Base-by-base conservation (phyloP, 805 yeast genomes). In the Schizosaccharomyces japonicus region DNA sequence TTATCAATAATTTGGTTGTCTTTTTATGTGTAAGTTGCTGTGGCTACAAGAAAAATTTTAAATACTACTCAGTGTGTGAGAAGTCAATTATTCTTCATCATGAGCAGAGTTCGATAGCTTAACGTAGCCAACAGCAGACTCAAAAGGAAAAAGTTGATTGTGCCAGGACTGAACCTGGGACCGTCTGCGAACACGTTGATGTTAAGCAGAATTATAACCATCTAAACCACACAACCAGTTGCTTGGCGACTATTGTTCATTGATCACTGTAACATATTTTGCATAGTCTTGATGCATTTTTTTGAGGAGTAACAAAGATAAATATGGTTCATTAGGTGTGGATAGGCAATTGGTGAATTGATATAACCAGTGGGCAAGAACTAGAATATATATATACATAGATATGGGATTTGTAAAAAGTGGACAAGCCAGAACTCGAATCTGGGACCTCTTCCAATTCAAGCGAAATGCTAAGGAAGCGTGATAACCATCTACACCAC, bases 91-190 rank as follows among this genome's bases (percentile, higher is more conserved):
- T n/a, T n/a, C n/a, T n/a, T n/a, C n/a, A n/a, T n/a, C n/a, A n/a
- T n/a, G n/a, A n/a, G n/a, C n/a, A n/a, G n/a, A n/a, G n/a, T n/a
- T n/a, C n/a, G n/a, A n/a, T n/a, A n/a, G n/a, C n/a, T n/a, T n/a
- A n/a, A n/a, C n/a, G n/a, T n/a, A n/a, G n/a, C n/a, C n/a, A n/a
- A n/a, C n/a, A n/a, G n/a, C n/a, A n/a, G n/a, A n/a, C n/a, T n/a
- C n/a, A 31, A 31, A 5, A 1, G 13, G 34, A 34, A 34, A 19
- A 13, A 13, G 10, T n/a, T 34, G 40, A 34, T 19, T 23, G 40
- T 34, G 40, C 40, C 40, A 34, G 19, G 40, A 34, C 40, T 34
- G 40, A 34, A 34, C 40, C 19, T 34, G 40, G 40, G 40, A 34
- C 40, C 40, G 40, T 34, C 40, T 29, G 32, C 32, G 32, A 29